Base-by-base conservation (phyloP, 305 asterid genomes). In the Plantago lanceolata region DNA sequence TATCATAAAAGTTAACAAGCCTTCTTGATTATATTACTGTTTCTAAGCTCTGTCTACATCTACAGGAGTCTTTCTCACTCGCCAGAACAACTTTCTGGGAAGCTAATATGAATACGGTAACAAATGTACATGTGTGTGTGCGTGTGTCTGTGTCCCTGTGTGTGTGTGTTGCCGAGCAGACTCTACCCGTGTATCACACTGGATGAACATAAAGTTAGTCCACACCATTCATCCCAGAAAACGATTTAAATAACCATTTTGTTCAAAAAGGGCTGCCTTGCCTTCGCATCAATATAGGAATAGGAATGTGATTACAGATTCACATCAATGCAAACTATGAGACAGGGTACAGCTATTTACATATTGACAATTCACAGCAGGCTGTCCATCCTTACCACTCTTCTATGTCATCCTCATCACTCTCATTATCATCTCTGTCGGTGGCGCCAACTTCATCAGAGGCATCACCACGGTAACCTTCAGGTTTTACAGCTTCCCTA, bases 341-440 rank as follows among this genome's bases (percentile, higher is more conserved):
- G 62, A 31, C 19, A 29, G 11, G 29, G 31, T 16, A 28, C 20
- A 19, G 20, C 11, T 55, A 55, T 28, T 13, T 53, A 55, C 60
- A 55, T 55, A 55, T 55, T 55, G 40, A 55, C 60, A 55, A 55
- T 15, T 19, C 33, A 26, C 40, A 11, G 4, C n/a, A 15, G 16
- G 35, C 65, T 31, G 61, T 43, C 28, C n/a, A 62, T 35, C 47
- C 21, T 75, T 80, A 88, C 90, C 96, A 91, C 63, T 91, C 98
- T 68, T 91, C 96, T 64, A 91, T 88, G 50, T 91, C 95, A 62
- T 90, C 97, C 43, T 84, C 78, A 8, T 79, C 74, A 16, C 28
- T 53, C 48, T 74, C 84, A 5, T 48, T 57, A 24, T 64, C 77
- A 61, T 68, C 77, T 73, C 71, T 54, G 59, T 24, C 59, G 21